Percentiles rank a stretch among this genome's conserved stretches.
These are phyloP conservation scores for Amanita rubescens DNA, from an alignment of 768 basidiomycete species.

Conservation along the genomic window DNA sequence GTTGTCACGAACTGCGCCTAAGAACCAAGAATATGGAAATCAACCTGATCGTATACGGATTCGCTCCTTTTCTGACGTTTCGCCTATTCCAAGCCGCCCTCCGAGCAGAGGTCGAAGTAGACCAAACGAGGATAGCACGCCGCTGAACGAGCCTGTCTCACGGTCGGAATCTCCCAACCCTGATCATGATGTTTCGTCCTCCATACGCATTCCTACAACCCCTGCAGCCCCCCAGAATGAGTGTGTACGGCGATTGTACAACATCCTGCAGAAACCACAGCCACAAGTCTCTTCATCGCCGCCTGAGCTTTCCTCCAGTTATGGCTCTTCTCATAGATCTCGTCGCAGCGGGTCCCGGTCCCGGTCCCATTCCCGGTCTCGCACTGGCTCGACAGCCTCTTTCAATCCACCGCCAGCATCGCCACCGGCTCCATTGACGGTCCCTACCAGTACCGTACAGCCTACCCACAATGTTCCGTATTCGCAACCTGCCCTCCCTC, in stretches of 20 bases:
- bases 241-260: constrained; percentile 1
- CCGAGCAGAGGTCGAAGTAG: background rate
- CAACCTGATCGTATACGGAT: background rate
- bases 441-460: constrained; percentile 8
- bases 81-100: background rate
- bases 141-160: background rate
- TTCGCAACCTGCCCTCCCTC: constrained; percentile 6
- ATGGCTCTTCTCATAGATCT: background rate
- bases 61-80: background rate
- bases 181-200: background rate
- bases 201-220: background rate
- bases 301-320: background rate
- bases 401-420: constrained; percentile 14
- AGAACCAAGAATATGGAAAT: background rate
- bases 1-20: constrained; percentile 4
- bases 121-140: background rate
- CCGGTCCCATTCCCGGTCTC: constrained; percentile 11
- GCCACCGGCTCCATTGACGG: constrained; percentile 11
- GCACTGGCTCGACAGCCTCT: constrained; percentile 17
- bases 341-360: background rate
- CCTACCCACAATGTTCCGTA: constrained; percentile 12
- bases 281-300: constrained; percentile 1
- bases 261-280: constrained; percentile 7
- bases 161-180: background rate
- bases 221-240: background rate